A percentile compares a stretch with the other conserved stretches of the same genome.
These are phyloP conservation scores for Verticillium nubilum DNA, from an alignment of 2,329 filamentous ascomycete species.

Conservation along the genomic window DNA sequence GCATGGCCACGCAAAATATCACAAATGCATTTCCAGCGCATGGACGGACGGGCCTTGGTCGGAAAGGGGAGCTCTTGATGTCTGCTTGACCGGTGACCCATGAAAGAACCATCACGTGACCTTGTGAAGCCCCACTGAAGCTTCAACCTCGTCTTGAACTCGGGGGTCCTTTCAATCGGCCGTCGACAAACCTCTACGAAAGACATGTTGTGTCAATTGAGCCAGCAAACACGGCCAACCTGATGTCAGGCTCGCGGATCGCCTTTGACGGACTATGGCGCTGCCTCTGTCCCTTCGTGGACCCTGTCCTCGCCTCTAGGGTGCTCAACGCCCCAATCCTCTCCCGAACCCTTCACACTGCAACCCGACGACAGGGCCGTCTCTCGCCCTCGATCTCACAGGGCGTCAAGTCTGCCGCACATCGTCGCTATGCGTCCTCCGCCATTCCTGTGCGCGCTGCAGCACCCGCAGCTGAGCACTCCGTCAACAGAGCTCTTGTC, in stretches of 20 bases:
- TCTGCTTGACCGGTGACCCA: not conserved
- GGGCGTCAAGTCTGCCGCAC: not conserved
- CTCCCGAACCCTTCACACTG: slow-evolving; percentile 8
- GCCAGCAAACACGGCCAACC: not conserved
- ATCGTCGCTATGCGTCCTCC: not conserved
- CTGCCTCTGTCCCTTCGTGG: slow-evolving; percentile 55
- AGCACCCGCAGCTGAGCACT: slow-evolving; percentile 1
- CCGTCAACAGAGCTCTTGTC: slow-evolving; percentile 5
- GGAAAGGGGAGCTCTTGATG: not conserved
- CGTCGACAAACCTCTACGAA: not conserved
- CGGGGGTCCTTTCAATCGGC: not conserved
- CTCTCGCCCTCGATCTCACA: not conserved
- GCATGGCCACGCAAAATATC: not conserved
- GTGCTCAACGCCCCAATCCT: slow-evolving; percentile 17
- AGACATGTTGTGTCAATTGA: not conserved
- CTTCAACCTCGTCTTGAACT: not conserved
- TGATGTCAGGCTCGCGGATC: slow-evolving; percentile 31
- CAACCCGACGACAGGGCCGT: not conserved
- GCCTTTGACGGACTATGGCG: slow-evolving; percentile 57
- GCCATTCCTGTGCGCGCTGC: not conserved
- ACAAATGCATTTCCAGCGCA: not conserved
- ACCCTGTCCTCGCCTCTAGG: slow-evolving; percentile 29
- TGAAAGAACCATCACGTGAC: not conserved
- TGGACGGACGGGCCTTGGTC: not conserved
- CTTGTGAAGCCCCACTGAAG: not conserved